Evolutionary conservation across 345 rosid genomes (phyloP).

Genomic region (Isatis tinctoria): DNA sequence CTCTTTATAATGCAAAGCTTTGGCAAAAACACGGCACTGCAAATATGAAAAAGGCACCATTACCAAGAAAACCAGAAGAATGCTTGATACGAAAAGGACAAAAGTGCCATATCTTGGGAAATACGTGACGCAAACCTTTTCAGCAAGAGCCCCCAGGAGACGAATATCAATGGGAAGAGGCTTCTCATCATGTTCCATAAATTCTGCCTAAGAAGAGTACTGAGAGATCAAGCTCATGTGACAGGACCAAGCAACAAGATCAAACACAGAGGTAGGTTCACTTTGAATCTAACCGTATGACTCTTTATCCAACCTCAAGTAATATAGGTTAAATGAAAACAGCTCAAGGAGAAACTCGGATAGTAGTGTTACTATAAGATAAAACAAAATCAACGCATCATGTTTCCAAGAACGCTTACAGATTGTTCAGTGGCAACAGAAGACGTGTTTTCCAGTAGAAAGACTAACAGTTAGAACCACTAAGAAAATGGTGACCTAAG

Average conservation of each 20-base stretch:
- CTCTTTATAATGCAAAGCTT: conserved; percentile 99
- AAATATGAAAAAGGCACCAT: conserved; percentile 8
- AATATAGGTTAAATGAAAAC: not conserved
- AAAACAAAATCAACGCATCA: not conserved
- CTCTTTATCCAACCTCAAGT: not conserved
- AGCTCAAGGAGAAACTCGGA: not conserved
- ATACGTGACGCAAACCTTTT: conserved; percentile 57
- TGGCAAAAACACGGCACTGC: conserved; percentile 96
- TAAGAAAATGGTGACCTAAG: conserved; percentile 11
- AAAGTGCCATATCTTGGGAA: conserved; percentile 9
- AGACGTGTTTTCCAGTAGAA: conserved; percentile 7
- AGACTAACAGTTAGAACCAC: not conserved
- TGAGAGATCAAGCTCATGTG: conserved; percentile 9
- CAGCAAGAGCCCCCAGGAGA: conserved; percentile 98
- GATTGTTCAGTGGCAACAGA: not conserved
- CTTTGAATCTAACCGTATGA: not conserved
- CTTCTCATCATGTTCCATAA: conserved; percentile 99
- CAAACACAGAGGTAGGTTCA: conserved; percentile 3
- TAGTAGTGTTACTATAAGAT: not conserved
- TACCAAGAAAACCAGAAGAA: not conserved
- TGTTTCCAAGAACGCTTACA: not conserved
- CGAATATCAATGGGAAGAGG: conserved; percentile 99
- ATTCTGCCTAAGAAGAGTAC: conserved; percentile 73
- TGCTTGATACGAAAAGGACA: not conserved
- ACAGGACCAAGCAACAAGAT: conserved; percentile 15